These are phyloP conservation scores for Aspergillus tanneri DNA, from an alignment of 2,329 filamentous ascomycete species.

Conservation along the genomic window DNA sequence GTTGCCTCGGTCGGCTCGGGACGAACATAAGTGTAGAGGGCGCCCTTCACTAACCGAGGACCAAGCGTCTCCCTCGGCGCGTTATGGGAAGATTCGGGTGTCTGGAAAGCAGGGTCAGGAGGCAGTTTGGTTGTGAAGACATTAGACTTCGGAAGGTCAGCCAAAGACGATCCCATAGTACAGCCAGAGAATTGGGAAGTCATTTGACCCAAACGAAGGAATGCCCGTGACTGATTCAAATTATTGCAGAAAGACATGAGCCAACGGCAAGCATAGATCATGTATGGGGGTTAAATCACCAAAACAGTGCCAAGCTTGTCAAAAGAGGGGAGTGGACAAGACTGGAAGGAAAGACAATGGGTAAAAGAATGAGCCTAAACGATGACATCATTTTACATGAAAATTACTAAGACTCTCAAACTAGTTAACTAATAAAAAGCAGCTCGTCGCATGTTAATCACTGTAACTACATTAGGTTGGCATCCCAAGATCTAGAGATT, in stretches of 20 bases:
- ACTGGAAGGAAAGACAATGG: too few relatives aligned
- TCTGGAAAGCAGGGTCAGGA: constrained; percentile 74
- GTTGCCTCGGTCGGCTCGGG: constrained; percentile 70
- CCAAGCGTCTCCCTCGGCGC: constrained; percentile 73
- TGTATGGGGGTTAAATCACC: not conserved
- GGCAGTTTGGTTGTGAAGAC: constrained; percentile 67
- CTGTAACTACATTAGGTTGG: too few relatives aligned
- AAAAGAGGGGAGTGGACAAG: not conserved
- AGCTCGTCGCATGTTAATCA: too few relatives aligned
- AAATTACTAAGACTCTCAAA: too few relatives aligned
- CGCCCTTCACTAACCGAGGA: constrained; percentile 79
- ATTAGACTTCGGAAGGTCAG: constrained; percentile 63
- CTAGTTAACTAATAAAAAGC: too few relatives aligned
- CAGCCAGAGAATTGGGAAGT: constrained; percentile 41
- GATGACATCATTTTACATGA: too few relatives aligned
- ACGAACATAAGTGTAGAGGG: constrained; percentile 86
- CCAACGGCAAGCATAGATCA: not conserved
- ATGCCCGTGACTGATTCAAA: constrained; percentile 16
- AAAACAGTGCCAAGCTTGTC: constrained; percentile 1
- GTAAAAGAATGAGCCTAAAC: too few relatives aligned
- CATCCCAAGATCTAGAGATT: too few relatives aligned
- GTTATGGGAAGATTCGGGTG: constrained; percentile 75
- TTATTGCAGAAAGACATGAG: constrained; percentile 28
- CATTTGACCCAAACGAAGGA: constrained; percentile 46
- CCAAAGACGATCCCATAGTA: constrained; percentile 36